Percentiles rank a stretch among this genome's conserved stretches.
Evolutionary conservation across 2,329 filamentous ascomycete genomes (phyloP).

Genomic region (Eurotiales sp.): DNA sequence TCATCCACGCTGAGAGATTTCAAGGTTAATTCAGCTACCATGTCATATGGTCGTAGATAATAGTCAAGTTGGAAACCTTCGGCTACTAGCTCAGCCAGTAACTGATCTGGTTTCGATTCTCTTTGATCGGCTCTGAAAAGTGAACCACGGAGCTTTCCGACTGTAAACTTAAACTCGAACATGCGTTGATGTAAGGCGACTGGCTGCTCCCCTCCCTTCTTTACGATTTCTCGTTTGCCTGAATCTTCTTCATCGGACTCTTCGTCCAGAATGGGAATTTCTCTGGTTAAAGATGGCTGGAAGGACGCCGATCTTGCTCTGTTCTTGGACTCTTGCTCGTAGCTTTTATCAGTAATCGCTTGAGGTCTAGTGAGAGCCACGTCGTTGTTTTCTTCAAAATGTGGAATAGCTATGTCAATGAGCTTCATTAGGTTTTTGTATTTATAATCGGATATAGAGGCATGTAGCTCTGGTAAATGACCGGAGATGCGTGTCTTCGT

Average conservation of each 20-base stretch:
- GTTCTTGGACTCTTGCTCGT: slow-evolving; percentile 29
- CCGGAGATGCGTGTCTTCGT: slow-evolving; percentile 90
- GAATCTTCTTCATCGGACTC: slow-evolving; percentile 56
- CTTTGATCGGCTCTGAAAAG: slow-evolving; percentile 83
- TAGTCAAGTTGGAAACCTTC: slow-evolving; percentile 85
- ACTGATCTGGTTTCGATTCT: slow-evolving; percentile 67
- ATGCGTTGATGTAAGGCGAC: slow-evolving; percentile 79
- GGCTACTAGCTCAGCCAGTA: slow-evolving; percentile 87
- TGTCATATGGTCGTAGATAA: slow-evolving; percentile 83
- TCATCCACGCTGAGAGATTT: slow-evolving; percentile 87
- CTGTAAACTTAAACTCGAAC: slow-evolving; percentile 95
- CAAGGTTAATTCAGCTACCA: slow-evolving; percentile 86
- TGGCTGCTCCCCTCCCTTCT: slow-evolving; percentile 44
- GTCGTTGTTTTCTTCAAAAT: slow-evolving; percentile 57
- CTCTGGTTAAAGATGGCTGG: slow-evolving; percentile 65
- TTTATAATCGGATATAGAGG: slow-evolving; percentile 86
- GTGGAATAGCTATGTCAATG: slow-evolving; percentile 91
- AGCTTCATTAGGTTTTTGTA: slow-evolving; percentile 97
- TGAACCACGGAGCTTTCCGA: slow-evolving; percentile 89
- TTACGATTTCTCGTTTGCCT: slow-evolving; percentile 57
- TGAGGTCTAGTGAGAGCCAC: slow-evolving; percentile 26
- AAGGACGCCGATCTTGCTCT: slow-evolving; percentile 67
- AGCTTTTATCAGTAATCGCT: slow-evolving; percentile 29
- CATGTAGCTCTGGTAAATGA: slow-evolving; percentile 86
- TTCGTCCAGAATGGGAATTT: slow-evolving; percentile 76